These are phyloP conservation scores for Vanrija pseudolonga DNA, from an alignment of 1,284 basidiomycete genomes.

Conservation along the genomic window DNA sequence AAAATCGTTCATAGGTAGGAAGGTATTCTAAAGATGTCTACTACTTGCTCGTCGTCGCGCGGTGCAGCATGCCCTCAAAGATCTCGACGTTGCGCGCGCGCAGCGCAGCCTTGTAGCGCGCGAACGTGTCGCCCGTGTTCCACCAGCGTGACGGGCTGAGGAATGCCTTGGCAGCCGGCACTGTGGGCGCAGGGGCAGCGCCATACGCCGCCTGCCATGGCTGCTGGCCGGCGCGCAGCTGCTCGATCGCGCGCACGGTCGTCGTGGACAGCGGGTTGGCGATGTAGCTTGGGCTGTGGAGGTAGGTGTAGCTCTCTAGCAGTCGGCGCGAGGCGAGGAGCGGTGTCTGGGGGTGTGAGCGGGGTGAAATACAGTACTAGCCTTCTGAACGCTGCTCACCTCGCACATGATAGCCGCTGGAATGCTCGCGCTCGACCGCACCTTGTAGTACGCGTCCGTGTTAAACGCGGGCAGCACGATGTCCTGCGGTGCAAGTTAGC, in stretches of 20 bases:
- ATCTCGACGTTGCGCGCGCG: too few species aligned
- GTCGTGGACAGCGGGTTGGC: background rate
- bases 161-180: too few species aligned
- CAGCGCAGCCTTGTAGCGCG: too few species aligned
- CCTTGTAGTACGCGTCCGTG: background rate
- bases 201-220: background rate
- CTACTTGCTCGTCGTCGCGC: too few species aligned
- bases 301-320: conserved; percentile 5
- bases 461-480: conserved; percentile 3
- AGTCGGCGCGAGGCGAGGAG: background rate
- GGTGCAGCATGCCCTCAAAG: too few species aligned
- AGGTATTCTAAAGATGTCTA: too few species aligned
- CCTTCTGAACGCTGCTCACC: too few species aligned
- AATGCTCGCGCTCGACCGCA: background rate
- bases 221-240: background rate
- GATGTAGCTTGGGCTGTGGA: background rate
- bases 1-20: too few species aligned
- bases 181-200: background rate
- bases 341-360: conserved; percentile 1
- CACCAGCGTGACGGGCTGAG: too few species aligned
- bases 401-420: conserved; percentile 2
- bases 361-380: background rate
- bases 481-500: background rate
- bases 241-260: background rate
- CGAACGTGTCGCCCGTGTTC: too few species aligned